Evolutionary conservation across 176 grass and related monocot species (phyloP), one percentile per base, ranked within the genome.

Genomic region (Pontederia paniculata): DNA sequence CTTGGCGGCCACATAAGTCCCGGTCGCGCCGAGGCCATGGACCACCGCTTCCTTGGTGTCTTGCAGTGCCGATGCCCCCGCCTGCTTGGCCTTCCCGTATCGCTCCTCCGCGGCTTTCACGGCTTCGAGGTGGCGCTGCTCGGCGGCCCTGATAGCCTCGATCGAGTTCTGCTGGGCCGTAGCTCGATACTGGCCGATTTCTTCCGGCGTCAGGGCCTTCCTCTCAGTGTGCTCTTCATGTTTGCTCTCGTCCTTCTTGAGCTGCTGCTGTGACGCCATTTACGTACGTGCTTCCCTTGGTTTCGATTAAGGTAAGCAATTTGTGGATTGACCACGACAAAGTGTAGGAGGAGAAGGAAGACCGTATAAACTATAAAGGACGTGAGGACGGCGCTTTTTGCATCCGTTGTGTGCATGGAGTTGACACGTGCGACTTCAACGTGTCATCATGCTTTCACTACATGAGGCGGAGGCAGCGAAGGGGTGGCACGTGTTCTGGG

Each of bases 81-180:
- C 55, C 52, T 77, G 61, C 74, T 70, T 72, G 4, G 70, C 81
- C 57, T 77, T 80, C 76, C 54, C 71, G 79, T 81, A 87, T 2
- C 76, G 67, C 55, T 89, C 85, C 75, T 96, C 79, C 5, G 79
- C 82, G 16, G 74, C 71, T 15, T 70, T 55, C 50, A 89, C 83
- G 58, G 82, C 63, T 21, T 96, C 79, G 8, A 66, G 60, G 0
- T 85, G 87, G 71, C 76, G 80, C 77, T 96, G 85, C 72, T 89
- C 79, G 25, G 82, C 82, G 18, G 74, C 71, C 17, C 73, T 55
- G 52, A 89, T 86, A 54, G 82, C 63, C 25, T 96, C 79, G 8
- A 66, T 65, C 0, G 91, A 89, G 71, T 78, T 83, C 77, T 96
- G 85, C 72, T 89, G 82, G 25, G 82, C 82, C 42, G 77, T 61